Conservation (phyloP, 2,329 filamentous ascomycete species). For the Arthroderma sp. region DNA sequence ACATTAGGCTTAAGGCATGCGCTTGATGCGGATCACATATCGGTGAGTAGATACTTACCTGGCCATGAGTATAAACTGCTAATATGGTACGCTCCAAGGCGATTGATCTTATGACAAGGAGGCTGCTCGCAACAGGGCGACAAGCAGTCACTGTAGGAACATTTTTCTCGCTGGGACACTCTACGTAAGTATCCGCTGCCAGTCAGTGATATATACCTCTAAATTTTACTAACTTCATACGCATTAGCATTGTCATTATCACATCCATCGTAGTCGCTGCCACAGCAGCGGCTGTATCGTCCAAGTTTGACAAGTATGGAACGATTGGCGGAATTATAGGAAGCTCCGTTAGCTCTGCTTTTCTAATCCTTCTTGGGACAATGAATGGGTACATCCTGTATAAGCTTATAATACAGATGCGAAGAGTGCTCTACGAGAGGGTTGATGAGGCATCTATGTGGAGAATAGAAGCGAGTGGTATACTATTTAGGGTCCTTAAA, state of each 20-base stretch:
- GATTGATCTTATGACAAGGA: slow-evolving; percentile 88
- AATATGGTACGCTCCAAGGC: slow-evolving; percentile 35
- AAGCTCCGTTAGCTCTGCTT: slow-evolving; percentile 69
- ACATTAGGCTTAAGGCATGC: slow-evolving; percentile 83
- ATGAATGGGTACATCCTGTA: slow-evolving; percentile 80
- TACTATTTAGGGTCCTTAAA: slow-evolving; percentile 58
- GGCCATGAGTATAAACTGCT: neutral
- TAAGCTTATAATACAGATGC: slow-evolving; percentile 58
- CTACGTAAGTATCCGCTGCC: slow-evolving; percentile 40
- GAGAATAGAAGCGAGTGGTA: slow-evolving; percentile 62
- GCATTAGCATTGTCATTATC: slow-evolving; percentile 57
- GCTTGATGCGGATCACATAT: slow-evolving; percentile 91
- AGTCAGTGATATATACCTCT: neutral
- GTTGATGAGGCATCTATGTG: slow-evolving; percentile 41
- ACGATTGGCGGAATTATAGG: slow-evolving; percentile 79
- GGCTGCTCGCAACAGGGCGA: slow-evolving; percentile 73
- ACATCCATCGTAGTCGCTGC: slow-evolving; percentile 88
- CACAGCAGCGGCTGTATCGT: slow-evolving; percentile 68
- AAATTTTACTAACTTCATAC: neutral
- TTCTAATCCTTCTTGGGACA: slow-evolving; percentile 67
- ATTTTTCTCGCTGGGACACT: slow-evolving; percentile 88
- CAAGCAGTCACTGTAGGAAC: slow-evolving; percentile 83
- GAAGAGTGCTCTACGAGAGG: slow-evolving; percentile 41
- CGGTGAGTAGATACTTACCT: slow-evolving; percentile 25
- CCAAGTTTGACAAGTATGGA: slow-evolving; percentile 67